phyloP scores from a whole-genome alignment of 1,284 basidiomycete species.

The Trichosporon faecale region DNA sequence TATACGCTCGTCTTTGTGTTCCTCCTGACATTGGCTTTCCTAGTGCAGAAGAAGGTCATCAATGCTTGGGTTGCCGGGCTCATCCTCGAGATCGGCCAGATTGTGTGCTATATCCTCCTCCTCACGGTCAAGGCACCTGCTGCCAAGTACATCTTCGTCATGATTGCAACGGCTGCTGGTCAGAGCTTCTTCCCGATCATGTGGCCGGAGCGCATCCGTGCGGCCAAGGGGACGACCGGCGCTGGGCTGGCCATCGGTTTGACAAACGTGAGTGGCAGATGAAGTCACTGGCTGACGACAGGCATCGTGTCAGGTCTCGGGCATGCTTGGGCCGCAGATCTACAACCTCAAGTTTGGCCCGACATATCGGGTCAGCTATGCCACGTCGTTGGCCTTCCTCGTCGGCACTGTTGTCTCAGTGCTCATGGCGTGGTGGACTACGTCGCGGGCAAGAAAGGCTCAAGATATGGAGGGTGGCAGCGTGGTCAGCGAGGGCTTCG shows the following conservation, averaged over 20 bases:
- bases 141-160: slow-evolving; percentile 18
- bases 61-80: slow-evolving; percentile 11
- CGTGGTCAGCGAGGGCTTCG: not conserved
- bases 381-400: slow-evolving; percentile 2
- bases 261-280: not conserved
- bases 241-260: slow-evolving; percentile 17
- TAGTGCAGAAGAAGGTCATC: slow-evolving; percentile 4
- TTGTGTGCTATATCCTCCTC: slow-evolving; percentile 19
- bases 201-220: slow-evolving; percentile 20
- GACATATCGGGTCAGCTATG: slow-evolving; percentile 16
- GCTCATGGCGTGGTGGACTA: slow-evolving; percentile 7
- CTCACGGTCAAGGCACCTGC: not conserved
- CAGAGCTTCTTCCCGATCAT: slow-evolving; percentile 19
- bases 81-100: slow-evolving; percentile 4
- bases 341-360: slow-evolving; percentile 19
- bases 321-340: slow-evolving; percentile 19
- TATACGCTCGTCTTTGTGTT: slow-evolving; percentile 22
- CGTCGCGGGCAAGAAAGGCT: not conserved
- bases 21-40: slow-evolving; percentile 13
- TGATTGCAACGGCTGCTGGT: slow-evolving; percentile 14
- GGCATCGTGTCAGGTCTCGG: slow-evolving; percentile 15
- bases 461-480: not conserved
- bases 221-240: slow-evolving; percentile 11
- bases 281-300: not conserved
- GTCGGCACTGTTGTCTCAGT: not conserved